These are phyloP conservation scores for Lodderomyces oxycetoniae DNA, from an alignment of 1,139 yeast species.

Conservation along the genomic window DNA sequence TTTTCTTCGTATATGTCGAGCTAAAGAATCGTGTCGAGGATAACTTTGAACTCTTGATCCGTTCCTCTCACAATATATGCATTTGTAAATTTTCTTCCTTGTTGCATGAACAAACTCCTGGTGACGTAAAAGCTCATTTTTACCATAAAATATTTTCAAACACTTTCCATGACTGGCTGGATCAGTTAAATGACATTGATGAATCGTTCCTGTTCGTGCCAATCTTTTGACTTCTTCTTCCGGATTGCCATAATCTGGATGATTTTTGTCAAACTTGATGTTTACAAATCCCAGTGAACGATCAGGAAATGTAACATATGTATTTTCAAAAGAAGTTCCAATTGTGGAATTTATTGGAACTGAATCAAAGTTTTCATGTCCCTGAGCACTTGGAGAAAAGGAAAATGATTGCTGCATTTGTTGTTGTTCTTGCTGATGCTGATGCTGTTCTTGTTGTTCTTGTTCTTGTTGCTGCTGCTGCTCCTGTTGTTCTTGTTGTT, in stretches of 20 bases:
- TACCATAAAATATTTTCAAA: constrained; percentile 42
- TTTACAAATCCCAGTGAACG: no score
- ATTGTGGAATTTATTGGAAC: no score
- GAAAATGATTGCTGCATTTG: no score
- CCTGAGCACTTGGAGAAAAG: no score
- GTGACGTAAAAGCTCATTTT: constrained; percentile 42
- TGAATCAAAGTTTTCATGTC: no score
- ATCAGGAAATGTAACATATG: no score
- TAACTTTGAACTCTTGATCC: constrained; percentile 41
- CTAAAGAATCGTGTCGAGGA: constrained; percentile 45
- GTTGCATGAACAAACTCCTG: constrained; percentile 49
- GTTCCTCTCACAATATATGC: constrained; percentile 37
- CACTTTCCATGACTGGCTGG: constrained; percentile 32
- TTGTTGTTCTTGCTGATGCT: no score
- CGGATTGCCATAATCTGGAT: not conserved
- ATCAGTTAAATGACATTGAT: constrained; percentile 42
- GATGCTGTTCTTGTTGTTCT: no score
- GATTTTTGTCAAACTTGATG: not conserved
- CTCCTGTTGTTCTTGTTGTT: not conserved
- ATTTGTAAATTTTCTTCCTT: constrained; percentile 40
- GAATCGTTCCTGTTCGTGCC: constrained; percentile 29
- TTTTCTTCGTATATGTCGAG: constrained; percentile 43
- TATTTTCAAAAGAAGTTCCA: no score
- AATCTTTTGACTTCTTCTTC: constrained; percentile 10
- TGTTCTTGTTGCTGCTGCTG: constrained; percentile 2